A percentile compares a stretch with the other conserved stretches of the same genome.
phyloP scores from a whole-genome alignment of 352 stramenopile species.

The Phytophthora agathidicida region DNA sequence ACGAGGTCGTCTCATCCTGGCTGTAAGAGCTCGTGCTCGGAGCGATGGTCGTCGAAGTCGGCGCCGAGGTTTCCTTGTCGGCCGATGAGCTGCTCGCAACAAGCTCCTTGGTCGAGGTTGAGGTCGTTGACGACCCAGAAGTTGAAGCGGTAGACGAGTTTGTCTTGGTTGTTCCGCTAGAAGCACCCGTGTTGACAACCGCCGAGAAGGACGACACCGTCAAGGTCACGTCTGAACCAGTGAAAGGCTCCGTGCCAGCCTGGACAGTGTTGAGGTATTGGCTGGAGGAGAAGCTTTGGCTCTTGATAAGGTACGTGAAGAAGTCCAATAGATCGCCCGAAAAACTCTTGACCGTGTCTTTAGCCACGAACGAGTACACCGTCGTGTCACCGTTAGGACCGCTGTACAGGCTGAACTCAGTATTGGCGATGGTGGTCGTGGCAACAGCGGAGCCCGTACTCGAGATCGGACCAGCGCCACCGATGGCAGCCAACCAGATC shows the following conservation, averaged over 20 bases:
- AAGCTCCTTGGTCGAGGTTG: slow-evolving; percentile 14
- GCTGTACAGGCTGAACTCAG: slow-evolving; percentile 31
- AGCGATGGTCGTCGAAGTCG: not conserved
- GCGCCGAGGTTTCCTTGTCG: slow-evolving; percentile 4
- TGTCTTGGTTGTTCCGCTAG: slow-evolving; percentile 16
- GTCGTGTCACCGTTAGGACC: slow-evolving; percentile 36
- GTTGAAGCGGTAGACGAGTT: slow-evolving; percentile 3
- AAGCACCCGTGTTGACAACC: slow-evolving; percentile 20
- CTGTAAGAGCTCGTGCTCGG: slow-evolving; percentile 8
- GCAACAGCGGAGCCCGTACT: slow-evolving; percentile 34
- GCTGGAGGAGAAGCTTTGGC: slow-evolving; percentile 22
- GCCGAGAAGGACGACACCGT: slow-evolving; percentile 36
- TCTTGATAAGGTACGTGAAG: slow-evolving; percentile 34
- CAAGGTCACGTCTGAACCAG: slow-evolving; percentile 33
- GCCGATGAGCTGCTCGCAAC: slow-evolving; percentile 18
- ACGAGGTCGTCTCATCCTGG: slow-evolving; percentile 12
- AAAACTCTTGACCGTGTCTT: slow-evolving; percentile 25
- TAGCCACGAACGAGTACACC: slow-evolving; percentile 47
- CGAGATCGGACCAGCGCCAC: slow-evolving; percentile 40
- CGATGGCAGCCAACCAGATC: slow-evolving; percentile 44
- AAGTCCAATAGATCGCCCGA: slow-evolving; percentile 41
- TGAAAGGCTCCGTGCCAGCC: slow-evolving; percentile 39
- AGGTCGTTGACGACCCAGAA: slow-evolving; percentile 5
- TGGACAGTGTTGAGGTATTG: slow-evolving; percentile 45
- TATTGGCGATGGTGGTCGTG: slow-evolving; percentile 23